Percentiles rank a stretch among this genome's conserved stretches.
These are phyloP conservation scores for Athelia sp. DNA, from an alignment of 1,284 basidiomycete genomes.

Conservation along the genomic window DNA sequence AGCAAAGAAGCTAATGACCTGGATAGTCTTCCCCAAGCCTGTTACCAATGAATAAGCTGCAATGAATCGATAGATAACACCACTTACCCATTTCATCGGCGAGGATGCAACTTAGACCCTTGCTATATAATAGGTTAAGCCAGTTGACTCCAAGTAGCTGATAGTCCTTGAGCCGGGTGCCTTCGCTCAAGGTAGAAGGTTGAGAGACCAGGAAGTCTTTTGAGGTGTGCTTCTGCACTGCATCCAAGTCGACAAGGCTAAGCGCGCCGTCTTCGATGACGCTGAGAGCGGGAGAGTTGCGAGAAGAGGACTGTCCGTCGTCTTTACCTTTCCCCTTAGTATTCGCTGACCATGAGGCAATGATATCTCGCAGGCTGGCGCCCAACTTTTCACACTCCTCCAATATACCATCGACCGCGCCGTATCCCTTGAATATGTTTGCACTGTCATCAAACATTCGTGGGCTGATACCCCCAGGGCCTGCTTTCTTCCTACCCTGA, in stretches of 20 bases:
- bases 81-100: slow-evolving; percentile 95
- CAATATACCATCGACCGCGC: slow-evolving; percentile 86
- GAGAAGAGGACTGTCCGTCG: slow-evolving; percentile 8
- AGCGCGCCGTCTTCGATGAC: slow-evolving; percentile 57
- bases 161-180: slow-evolving; percentile 89
- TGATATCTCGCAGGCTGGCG: slow-evolving; percentile 55
- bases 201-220: slow-evolving; percentile 72
- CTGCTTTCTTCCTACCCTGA: slow-evolving; percentile 79
- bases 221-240: slow-evolving; percentile 39
- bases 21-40: slow-evolving; percentile 97
- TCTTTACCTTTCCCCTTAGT: slow-evolving; percentile 40
- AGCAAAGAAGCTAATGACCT: slow-evolving; percentile 96
- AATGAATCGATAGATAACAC: neutral
- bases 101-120: slow-evolving; percentile 87
- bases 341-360: slow-evolving; percentile 71
- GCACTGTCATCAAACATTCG: slow-evolving; percentile 90
- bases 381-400: slow-evolving; percentile 88
- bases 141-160: slow-evolving; percentile 98
- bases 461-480: slow-evolving; percentile 78
- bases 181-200: slow-evolving; percentile 66
- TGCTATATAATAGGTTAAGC: slow-evolving; percentile 85
- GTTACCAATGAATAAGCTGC: neutral
- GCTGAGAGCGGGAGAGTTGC: slow-evolving; percentile 12
- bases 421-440: slow-evolving; percentile 87
- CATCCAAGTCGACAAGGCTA: slow-evolving; percentile 43